Conservation (phyloP, 768 basidiomycete species). For the Mrakia hoshinonis region DNA sequence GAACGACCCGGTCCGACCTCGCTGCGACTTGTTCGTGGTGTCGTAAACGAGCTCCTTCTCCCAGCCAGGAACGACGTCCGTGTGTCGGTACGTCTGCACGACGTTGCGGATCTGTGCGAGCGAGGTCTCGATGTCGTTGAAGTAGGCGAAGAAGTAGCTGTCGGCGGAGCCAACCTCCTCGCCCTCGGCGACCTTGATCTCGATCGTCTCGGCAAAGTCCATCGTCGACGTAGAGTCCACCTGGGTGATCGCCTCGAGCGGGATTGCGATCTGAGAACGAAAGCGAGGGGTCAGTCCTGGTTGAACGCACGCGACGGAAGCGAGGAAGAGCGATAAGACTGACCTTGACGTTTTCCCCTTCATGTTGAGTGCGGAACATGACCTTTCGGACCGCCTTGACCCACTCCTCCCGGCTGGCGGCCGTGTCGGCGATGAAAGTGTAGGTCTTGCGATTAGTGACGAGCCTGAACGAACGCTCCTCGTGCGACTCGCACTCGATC, state of each 20-base stretch:
- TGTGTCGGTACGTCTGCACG: constrained; percentile 47
- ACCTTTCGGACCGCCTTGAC: constrained; percentile 85
- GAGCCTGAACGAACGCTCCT: constrained; percentile 63
- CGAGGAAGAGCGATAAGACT: constrained; percentile 2
- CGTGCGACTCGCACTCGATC: constrained; percentile 75
- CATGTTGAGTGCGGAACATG: constrained; percentile 92
- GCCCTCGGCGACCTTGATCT: constrained; percentile 43
- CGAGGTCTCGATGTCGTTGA: constrained; percentile 66
- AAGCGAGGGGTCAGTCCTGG: background rate
- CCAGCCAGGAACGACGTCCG: constrained; percentile 25
- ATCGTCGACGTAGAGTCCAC: constrained; percentile 79
- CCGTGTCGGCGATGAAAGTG: constrained; percentile 38
- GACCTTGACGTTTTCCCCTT: constrained; percentile 91
- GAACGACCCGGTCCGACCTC: background rate
- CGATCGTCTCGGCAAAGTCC: constrained; percentile 94
- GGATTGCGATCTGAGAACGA: constrained; percentile 68
- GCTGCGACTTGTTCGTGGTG: constrained; percentile 28
- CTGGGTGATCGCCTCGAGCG: constrained; percentile 78
- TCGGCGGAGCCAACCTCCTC: constrained; percentile 43
- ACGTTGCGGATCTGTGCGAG: constrained; percentile 72
- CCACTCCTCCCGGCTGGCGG: constrained; percentile 51
- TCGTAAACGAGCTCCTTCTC: constrained; percentile 24
- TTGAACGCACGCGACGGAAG: background rate
- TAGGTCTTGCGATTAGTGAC: constrained; percentile 50
- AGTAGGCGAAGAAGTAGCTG: constrained; percentile 87